Conservation (phyloP, 805 yeast species). For the Wickerhamiella galacta region DNA sequence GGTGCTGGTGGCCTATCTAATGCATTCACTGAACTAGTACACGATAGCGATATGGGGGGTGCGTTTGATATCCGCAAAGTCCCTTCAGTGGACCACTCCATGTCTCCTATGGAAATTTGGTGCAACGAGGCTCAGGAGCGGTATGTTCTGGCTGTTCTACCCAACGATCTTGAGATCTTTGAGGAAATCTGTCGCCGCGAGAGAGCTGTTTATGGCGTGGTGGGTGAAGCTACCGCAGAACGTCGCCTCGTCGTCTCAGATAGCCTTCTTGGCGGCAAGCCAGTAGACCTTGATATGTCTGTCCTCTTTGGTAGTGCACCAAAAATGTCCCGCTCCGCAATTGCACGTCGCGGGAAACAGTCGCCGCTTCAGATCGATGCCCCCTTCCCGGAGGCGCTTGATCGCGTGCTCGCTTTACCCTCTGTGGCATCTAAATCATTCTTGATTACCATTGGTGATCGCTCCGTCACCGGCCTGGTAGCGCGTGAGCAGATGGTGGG, state of each 20-base stretch:
- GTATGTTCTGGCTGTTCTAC: conserved; percentile 83
- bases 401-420: conserved; percentile 75
- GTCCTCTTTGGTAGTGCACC: conserved; percentile 95
- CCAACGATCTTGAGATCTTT: conserved; percentile 55
- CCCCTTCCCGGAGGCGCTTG: conserved; percentile 45
- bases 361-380: conserved; percentile 17
- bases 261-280: conserved; percentile 56
- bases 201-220: conserved; percentile 91
- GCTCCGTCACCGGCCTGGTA: conserved; percentile 90
- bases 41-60: conserved; percentile 93
- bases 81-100: conserved; percentile 83
- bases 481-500: conserved; percentile 98
- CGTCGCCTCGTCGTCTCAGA: conserved; percentile 71
- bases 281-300: conserved; percentile 92
- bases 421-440: conserved; percentile 90
- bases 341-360: conserved; percentile 38
- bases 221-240: conserved; percentile 84
- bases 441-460: conserved; percentile 94
- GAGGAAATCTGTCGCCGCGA: conserved; percentile 78
- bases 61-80: conserved; percentile 79
- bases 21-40: conserved; percentile 93
- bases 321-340: conserved; percentile 67
- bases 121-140: conserved; percentile 99
- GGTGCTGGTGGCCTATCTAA: conserved; percentile 99
- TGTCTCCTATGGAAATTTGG: conserved; percentile 99